Percentiles rank a stretch among this genome's conserved stretches.
phyloP scores from a whole-genome alignment of 805 yeast genomes.

The Tetrapisispora namnaoensis region DNA sequence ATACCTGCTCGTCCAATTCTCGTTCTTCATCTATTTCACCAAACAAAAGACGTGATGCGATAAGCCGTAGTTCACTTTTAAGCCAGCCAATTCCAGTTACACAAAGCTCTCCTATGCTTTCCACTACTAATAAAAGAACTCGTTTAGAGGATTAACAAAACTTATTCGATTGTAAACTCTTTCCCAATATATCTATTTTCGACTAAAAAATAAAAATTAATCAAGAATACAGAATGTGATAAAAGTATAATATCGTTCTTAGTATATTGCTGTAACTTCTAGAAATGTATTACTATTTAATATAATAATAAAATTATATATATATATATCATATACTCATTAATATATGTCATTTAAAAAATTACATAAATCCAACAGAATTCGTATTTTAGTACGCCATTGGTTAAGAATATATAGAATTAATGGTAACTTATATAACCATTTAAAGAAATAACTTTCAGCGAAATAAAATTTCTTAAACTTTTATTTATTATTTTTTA shows the following conservation, averaged over 20 bases:
- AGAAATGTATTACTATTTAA: not conserved
- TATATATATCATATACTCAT: not conserved
- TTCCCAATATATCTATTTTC: not conserved
- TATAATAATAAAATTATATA: not conserved
- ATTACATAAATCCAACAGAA: too few relatives aligned
- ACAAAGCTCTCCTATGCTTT: not conserved
- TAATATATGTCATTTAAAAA: too few relatives aligned
- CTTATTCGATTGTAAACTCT: too few relatives aligned
- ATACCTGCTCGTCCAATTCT: not conserved
- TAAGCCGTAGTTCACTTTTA: not conserved
- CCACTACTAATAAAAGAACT: constrained; percentile 2
- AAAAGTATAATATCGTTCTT: not conserved
- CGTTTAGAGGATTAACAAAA: not conserved
- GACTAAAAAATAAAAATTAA: not conserved
- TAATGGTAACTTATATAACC: too few relatives aligned
- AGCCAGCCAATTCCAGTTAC: not conserved
- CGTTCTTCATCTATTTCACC: constrained; percentile 1
- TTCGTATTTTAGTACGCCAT: too few relatives aligned
- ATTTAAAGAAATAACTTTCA: too few relatives aligned
- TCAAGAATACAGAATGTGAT: not conserved
- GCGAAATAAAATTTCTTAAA: not conserved
- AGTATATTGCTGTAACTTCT: not conserved
- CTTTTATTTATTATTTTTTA: not conserved
- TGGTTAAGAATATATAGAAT: too few relatives aligned
- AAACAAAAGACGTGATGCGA: constrained; percentile 1